These are phyloP conservation scores for Apiospora phragmitis DNA, from an alignment of 2,329 filamentous ascomycete species.

Conservation along the genomic window DNA sequence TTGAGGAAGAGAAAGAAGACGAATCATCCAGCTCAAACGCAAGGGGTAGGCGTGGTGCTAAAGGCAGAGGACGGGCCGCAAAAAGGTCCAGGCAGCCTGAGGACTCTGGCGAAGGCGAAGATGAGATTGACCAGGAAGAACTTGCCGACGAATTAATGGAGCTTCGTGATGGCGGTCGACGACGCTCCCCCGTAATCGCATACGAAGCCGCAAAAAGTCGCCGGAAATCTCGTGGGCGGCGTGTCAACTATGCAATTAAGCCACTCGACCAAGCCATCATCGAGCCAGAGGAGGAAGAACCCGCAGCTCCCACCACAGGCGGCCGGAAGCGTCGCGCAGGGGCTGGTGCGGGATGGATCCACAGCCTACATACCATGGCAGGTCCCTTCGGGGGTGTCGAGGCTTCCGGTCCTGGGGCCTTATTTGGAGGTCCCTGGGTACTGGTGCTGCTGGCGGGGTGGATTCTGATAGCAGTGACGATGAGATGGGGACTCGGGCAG, in stretches of 20 bases:
- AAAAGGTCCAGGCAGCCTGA: constrained; percentile 48
- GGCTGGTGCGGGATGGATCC: constrained; percentile 66
- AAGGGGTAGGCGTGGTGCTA: constrained; percentile 43
- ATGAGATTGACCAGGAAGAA: constrained; percentile 62
- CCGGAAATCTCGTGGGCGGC: constrained; percentile 53
- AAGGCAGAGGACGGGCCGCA: constrained; percentile 41
- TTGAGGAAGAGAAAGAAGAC: constrained; percentile 43
- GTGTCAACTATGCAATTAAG: constrained; percentile 84
- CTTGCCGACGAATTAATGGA: constrained; percentile 67
- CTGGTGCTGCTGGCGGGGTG: constrained; percentile 66
- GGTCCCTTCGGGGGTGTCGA: constrained; percentile 86
- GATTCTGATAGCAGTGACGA: constrained; percentile 98
- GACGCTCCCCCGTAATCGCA: constrained; percentile 57
- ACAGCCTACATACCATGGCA: constrained; percentile 82
- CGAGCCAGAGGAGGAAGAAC: constrained; percentile 59
- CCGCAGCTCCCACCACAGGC: constrained; percentile 65
- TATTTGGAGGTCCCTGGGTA: constrained; percentile 75
- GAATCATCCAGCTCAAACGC: constrained; percentile 51
- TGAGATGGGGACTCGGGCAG: constrained; percentile 69
- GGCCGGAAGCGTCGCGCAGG: constrained; percentile 69
- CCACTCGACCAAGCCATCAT: constrained; percentile 64
- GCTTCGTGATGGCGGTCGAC: constrained; percentile 51
- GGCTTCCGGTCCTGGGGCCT: constrained; percentile 63
- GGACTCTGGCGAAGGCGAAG: constrained; percentile 55
- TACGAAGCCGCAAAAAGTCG: constrained; percentile 56